Base-by-base conservation (phyloP, 257 asterid species). In the Petrea volubilis region DNA sequence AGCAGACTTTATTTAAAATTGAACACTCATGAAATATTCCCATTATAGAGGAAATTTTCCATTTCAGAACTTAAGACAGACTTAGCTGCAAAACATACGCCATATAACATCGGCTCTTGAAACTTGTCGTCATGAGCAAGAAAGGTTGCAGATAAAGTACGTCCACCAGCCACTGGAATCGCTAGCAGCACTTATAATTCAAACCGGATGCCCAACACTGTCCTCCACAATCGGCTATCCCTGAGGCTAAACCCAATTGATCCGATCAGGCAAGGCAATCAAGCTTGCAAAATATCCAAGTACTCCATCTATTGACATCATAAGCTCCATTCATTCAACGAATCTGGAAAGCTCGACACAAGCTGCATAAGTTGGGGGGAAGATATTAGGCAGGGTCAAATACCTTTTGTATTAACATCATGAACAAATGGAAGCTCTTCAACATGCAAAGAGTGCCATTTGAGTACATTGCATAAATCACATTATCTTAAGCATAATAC, bases 281-380 rank as follows among this genome's bases (percentile, higher is more conserved):
- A 74, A 76, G 63, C 77, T 72, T 82, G 60, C 72, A 77, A 44
- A 69, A 50, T 70, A 58, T 70, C 84, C 74, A 75, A 68, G 77
- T 27, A 53, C 77, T 72, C 73, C 83, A 79, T 83, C 86, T 79
- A 82, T 78, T 71, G 87, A 82, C 31, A 70, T 79, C 83, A 74
- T 78, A 74, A 79, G 78, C 83, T 83, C 84, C 78, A 73, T 63
- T 75, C 78, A 73, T 63, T 75, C 68, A 63, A 77, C 75, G 74
- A 71, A 78, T 76, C 85, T 40, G 82, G 77, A 72, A 85, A 84
- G 83, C 90, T 80, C 75, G 88, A 80, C 94, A 85, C 87, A 75
- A 80, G 86, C 97, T 88, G 77, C 80, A 78, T 23, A n/a, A n/a
- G n/a, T n/a, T n/a, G n/a, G n/a, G n/a, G n/a, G n/a, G n/a, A n/a